Conservation (phyloP, 345 rosid species). For the Syzygium oleosum region DNA sequence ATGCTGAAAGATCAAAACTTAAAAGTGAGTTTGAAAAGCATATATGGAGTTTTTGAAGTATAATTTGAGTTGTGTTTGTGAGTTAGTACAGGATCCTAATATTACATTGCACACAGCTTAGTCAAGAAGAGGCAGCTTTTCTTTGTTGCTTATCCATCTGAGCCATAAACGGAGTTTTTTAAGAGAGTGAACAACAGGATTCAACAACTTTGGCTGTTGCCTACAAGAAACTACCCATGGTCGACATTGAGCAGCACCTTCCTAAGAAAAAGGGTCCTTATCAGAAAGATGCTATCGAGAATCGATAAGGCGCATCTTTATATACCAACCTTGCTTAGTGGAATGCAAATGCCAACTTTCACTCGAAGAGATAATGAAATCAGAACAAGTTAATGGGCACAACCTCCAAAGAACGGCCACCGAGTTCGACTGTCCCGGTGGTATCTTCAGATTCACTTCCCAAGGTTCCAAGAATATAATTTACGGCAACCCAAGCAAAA, state of each 20-base stretch:
- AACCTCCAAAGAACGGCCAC: slow-evolving; percentile 40
- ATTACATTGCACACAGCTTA: not conserved
- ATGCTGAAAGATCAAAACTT: not conserved
- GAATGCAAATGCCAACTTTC: not conserved
- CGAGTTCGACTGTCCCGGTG: slow-evolving; percentile 33
- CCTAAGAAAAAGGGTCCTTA: not conserved
- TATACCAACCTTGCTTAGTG: not conserved
- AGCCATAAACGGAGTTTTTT: not conserved
- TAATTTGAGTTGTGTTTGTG: not conserved
- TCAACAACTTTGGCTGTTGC: not conserved
- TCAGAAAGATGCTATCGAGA: not conserved
- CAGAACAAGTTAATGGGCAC: not conserved
- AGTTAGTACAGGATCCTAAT: not conserved
- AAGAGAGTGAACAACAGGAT: not conserved
- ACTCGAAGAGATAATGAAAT: not conserved
- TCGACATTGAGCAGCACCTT: not conserved
- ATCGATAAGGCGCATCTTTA: not conserved
- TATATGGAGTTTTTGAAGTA: not conserved
- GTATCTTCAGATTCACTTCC: slow-evolving; percentile 30
- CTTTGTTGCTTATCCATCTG: not conserved
- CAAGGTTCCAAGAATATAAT: slow-evolving; percentile 35
- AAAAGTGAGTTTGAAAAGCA: not conserved
- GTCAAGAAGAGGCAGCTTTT: not conserved
- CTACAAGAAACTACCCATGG: not conserved
- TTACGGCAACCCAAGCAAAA: slow-evolving; percentile 36